These are phyloP conservation scores for Monosporascus sp. DNA, from an alignment of 2,329 filamentous ascomycete species.

Conservation along the genomic window DNA sequence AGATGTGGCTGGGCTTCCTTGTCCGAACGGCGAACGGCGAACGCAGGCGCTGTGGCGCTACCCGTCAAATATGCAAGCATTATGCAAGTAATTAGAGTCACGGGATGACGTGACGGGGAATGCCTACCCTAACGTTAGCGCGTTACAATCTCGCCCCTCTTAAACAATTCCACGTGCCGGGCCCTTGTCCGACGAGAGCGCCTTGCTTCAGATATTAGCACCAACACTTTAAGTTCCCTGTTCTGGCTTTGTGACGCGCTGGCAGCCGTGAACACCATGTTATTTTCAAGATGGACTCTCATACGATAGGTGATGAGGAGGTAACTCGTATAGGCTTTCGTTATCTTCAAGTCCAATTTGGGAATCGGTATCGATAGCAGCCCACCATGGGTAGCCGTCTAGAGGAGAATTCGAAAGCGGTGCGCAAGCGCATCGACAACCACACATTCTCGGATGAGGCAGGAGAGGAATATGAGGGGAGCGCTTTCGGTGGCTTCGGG, in stretches of 20 bases:
- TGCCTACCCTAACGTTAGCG: conserved; percentile 12
- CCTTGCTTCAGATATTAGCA: not conserved
- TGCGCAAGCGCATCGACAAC: conserved; percentile 56
- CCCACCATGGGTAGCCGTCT: conserved; percentile 53
- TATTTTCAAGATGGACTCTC: conserved; percentile 14
- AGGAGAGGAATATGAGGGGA: conserved; percentile 87
- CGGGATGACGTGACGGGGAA: conserved; percentile 35
- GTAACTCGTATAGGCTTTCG: conserved; percentile 7
- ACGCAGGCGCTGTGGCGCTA: too few relatives aligned
- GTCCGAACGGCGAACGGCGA: too few relatives aligned
- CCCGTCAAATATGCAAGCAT: too few relatives aligned
- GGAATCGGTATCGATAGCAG: not conserved
- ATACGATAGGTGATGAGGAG: conserved; percentile 11
- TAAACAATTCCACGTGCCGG: not conserved
- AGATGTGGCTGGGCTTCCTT: too few relatives aligned
- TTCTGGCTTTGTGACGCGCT: not conserved
- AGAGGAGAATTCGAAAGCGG: conserved; percentile 57
- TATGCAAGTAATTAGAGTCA: conserved; percentile 18
- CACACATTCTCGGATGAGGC: conserved; percentile 75
- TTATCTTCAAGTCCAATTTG: not conserved
- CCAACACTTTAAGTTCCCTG: not conserved
- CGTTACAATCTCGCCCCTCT: not conserved
- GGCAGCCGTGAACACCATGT: not conserved
- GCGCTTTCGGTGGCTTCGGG: conserved; percentile 79
- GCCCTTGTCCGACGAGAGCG: not conserved